Evolutionary conservation across 352 stramenopile species (phyloP), one percentile per base, ranked within the genome.

Genomic region (Pythium brachiatum): DNA sequence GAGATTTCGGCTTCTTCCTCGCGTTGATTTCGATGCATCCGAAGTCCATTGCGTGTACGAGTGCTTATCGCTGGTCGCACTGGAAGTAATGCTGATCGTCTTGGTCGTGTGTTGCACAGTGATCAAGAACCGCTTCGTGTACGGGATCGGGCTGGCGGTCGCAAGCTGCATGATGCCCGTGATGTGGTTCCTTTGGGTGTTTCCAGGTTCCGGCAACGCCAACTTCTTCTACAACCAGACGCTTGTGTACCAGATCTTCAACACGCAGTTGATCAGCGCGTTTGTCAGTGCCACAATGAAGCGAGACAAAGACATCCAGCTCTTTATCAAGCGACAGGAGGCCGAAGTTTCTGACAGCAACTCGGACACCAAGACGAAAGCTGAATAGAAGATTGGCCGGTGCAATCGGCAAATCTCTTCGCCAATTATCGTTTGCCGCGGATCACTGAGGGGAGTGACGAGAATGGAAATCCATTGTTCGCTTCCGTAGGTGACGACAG

Each of bases 141-240:
- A 91, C 64, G 78, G 76, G 9, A 62, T 92, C 13, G 86, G 86
- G 2, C 63, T 95, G 16, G 76, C 68, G 27, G 81, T 86, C 0
- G 83, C 83, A 16, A 86, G 80, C 8, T 89, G 75, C 58, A 85
- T 95, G 73, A 62, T 95, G 41, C 83, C 83, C 21, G 77, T 93
- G 21, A 95, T 95, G 86, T 92, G 80, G 76, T 93, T 91, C 55
- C 67, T 95, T n/a, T 95, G 86, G 86, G 60, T 95, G 38, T 95
- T 88, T 51, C 83, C 86, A 7, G 86, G 79, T 13, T 93, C 83
- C 11, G 86, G 86, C 21, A 95, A 95, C 64, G 82, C 86, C n/a
- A 95, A 95, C 59, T 95, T 95, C 64, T 95, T 91, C 57, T 95
- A 93, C 73, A 93, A 92, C 69, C 83, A 93, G 68, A 95, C 86